Evolutionary conservation across 805 yeast genomes (phyloP), one percentile per base, ranked within the genome.

Genomic region (Hanseniaspora occidentalis): DNA sequence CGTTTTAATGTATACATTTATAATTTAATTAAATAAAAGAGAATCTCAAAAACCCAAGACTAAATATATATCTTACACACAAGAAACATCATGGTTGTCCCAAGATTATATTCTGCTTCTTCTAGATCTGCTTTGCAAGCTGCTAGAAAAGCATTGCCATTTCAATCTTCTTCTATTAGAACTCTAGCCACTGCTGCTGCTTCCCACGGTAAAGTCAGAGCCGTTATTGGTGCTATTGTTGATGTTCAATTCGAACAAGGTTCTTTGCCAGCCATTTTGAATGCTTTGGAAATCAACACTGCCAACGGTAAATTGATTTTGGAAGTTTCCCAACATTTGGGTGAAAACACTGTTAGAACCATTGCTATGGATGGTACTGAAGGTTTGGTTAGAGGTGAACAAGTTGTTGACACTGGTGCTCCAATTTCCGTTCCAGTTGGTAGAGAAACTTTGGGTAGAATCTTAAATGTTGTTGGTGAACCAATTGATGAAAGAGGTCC

Each of bases 331-430:
- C 98, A 92, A 77, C 98, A 92, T 73, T 79, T 92, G 70, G 98
- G 98, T 78, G 97, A 92, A 77, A 86, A 86, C 84, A 83, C 97
- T 59, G 97, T 92, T 67, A 89, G 98, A 82, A 82, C 98, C 66
- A 92, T 92, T 82, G 97, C 98, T 65, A 92, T 92, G 98, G 98
- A 92, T 70, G 97, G 97, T 84, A 92, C 98, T 58, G 97, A 89
- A 71, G 98, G 98, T 85, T 80, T 92, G 63, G 95, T 86, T 60
- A 89, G 98, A 79, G 98, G 98, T 69, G 79, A 82, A 62, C 43
- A 71, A 46, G 98, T 92, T 60, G 52, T 62, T 52, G 98, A 92
- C 75, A 88, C 97, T 52, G 98, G 98, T 69, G 75, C 95, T 51
- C 98, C 98, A 70, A 92, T 92, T 67, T 80, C 96, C 57, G 94